Evolutionary conservation across 768 basidiomycete genomes (phyloP), one percentile per base, ranked within the genome.

Genomic region (Agrocybe praecox): DNA sequence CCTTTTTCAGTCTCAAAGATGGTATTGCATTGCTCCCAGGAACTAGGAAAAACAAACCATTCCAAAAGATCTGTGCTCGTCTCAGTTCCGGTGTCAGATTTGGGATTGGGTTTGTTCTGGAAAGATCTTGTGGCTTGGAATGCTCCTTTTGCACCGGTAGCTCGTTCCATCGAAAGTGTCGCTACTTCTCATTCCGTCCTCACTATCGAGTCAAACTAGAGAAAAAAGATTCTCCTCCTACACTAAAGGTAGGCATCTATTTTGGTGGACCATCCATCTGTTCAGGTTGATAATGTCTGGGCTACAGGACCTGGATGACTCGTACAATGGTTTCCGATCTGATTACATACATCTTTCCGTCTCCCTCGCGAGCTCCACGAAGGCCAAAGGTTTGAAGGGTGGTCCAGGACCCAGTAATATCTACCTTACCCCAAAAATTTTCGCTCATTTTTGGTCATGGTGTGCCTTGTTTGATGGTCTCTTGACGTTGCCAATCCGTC

Each of bases 261-360:
- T 17, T 40, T 23, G 9, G 11, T 10, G 14, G 18, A n/a, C 34
- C n/a, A 8, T 23, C 23, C 23, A n/a, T n/a, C n/a, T n/a, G n/a
- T n/a, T n/a, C n/a, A n/a, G n/a, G n/a, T n/a, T n/a, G 8, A 18
- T 55, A 21, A 48, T 33, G 12, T 49, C 24, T 47, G 19, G 36
- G 15, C 26, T 45, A 1, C 60, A 83, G 81, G 78, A 74, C 47
- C 56, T 62, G 19, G 72, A 78, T 23, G 96, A 98, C 71, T 94
- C 94, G 0, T 96, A 85, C 72, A 83, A 84, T 56, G 90, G 85
- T 8, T 97, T 98, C 71, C 88, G 96, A 33, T 96, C 94, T 6
- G 90, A 98, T 72, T 96, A 93, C 68, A 88, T 98, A 46, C 96
- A 98, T 69, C 81, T 96, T 53, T 94, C 94, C 0, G 80, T 94